Conservation (phyloP, 169 alveolate species). For the Plasmodium reichenowi region DNA sequence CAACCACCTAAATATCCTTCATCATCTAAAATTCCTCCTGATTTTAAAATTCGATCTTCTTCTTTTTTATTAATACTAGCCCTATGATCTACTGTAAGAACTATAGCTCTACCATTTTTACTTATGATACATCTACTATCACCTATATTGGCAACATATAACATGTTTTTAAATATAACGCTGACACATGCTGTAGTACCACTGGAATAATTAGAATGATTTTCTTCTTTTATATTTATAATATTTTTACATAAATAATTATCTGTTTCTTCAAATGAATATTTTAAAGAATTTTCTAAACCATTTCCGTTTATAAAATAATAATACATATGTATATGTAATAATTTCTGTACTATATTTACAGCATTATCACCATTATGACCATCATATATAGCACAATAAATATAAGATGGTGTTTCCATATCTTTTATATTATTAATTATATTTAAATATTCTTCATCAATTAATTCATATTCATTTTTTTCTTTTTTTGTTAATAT, state of each 20-base stretch:
- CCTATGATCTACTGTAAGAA: conserved; percentile 97
- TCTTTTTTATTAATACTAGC: conserved; percentile 95
- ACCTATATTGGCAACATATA: conserved; percentile 97
- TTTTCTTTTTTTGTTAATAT: background rate
- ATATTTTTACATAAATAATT: conserved; percentile 80
- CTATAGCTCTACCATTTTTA: conserved; percentile 93
- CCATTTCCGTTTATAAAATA: conserved; percentile 58
- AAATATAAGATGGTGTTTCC: conserved; percentile 54
- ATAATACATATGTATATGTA: conserved; percentile 77
- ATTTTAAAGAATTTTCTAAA: conserved; percentile 77
- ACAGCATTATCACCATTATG: conserved; percentile 87
- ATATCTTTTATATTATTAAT: conserved; percentile 4
- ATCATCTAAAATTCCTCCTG: conserved; percentile 97
- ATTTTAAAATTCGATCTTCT: conserved; percentile 91
- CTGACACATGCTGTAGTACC: conserved; percentile 76
- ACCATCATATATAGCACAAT: conserved; percentile 85
- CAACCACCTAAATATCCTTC: conserved; percentile 96
- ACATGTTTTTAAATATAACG: conserved; percentile 43
- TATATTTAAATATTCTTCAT: conserved; percentile 41
- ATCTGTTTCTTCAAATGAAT: conserved; percentile 79
- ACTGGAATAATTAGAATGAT: conserved; percentile 79
- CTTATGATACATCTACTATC: conserved; percentile 98
- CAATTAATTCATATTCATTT: conserved; percentile 2
- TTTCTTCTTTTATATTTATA: conserved; percentile 79
- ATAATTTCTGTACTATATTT: conserved; percentile 76